Base-by-base conservation (phyloP, 495 filamentous ascomycete genomes). In the Trichoderma reesei region DNA sequence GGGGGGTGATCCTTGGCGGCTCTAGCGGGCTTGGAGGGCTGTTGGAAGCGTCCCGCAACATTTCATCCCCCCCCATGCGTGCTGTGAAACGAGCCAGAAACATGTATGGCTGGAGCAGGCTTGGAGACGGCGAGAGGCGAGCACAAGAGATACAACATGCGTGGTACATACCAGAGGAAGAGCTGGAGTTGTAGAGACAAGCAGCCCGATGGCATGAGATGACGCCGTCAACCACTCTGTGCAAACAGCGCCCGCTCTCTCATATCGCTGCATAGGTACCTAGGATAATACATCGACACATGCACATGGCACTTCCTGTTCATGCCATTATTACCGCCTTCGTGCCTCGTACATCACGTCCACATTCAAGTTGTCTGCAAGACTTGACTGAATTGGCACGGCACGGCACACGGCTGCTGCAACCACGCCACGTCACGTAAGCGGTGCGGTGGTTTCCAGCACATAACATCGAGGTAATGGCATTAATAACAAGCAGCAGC, bases 381-480 rank as follows among this genome's bases (percentile, higher is more conserved):
- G 11, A 26, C 33, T 34, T 34, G 59, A 4, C 18, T 48, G 51
- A 26, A n/a, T 11, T 31, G 46, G 46, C 46, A 54, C 46, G 46
- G 46, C 46, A 37, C 8, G 16, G 56, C 56, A 39, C n/a, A 26
- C n/a, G 59, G 59, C 11, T 38, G 39, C 61, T 62, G 61, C 61
- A 41, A 31, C 60, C 61, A 44, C 61, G 61, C 61, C 61, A 62
- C 39, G 61, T 56, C 51, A 56, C 51, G 51, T 56, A 56, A 56
- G 51, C 51, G 51, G 44, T n/a, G 18, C 16, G 14, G 18, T 26
- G 16, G 44, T n/a, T n/a, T 44, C n/a, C 14, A 26, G 41, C 41
- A n/a, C 41, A 48, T 48, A 5, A 31, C 26, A 56, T 56, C 33
- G 10, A 31, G 26, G 51, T 56, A 31, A 56, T 56, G 51, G 26